A percentile compares a stretch with the other conserved stretches of the same genome.
Conservation (phyloP, 202 grass and related monocot species). For the Brachypodium distachyon region DNA sequence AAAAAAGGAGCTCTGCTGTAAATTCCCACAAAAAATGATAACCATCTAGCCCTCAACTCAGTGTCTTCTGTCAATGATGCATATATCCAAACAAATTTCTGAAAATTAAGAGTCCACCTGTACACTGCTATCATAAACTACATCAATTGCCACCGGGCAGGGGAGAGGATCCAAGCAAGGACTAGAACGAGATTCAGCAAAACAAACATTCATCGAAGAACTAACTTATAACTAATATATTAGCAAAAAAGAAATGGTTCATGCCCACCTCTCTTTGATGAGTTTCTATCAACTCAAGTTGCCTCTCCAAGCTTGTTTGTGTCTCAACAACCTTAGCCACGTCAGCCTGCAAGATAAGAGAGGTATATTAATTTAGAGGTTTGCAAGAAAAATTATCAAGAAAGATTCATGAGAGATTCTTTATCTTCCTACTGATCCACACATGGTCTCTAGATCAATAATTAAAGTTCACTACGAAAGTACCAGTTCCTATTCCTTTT, state of each 20-base stretch:
- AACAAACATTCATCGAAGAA: neutral
- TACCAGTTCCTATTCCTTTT: neutral
- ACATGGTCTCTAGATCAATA: neutral
- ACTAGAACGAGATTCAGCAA: neutral
- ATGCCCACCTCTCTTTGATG: slow-evolving; percentile 81
- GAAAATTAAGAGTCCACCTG: too few species aligned
- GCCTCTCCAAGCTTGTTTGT: slow-evolving; percentile 84
- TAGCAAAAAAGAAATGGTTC: neutral
- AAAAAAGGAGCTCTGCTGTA: neutral
- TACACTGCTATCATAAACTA: too few species aligned
- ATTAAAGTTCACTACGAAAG: neutral
- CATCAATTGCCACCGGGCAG: too few species aligned
- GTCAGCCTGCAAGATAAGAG: slow-evolving; percentile 66
- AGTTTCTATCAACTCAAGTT: slow-evolving; percentile 97
- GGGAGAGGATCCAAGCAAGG: too few species aligned
- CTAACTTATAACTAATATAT: neutral
- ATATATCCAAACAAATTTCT: too few species aligned
- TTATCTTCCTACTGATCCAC: neutral
- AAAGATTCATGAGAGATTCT: neutral
- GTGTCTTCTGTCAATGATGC: neutral
- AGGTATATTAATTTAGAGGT: too few species aligned
- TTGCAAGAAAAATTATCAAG: neutral
- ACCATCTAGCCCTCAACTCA: neutral
- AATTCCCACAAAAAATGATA: neutral
- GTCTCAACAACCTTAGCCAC: slow-evolving; percentile 99